Evolutionary conservation across 345 rosid species (phyloP).

Genomic region (Salix exigua): DNA sequence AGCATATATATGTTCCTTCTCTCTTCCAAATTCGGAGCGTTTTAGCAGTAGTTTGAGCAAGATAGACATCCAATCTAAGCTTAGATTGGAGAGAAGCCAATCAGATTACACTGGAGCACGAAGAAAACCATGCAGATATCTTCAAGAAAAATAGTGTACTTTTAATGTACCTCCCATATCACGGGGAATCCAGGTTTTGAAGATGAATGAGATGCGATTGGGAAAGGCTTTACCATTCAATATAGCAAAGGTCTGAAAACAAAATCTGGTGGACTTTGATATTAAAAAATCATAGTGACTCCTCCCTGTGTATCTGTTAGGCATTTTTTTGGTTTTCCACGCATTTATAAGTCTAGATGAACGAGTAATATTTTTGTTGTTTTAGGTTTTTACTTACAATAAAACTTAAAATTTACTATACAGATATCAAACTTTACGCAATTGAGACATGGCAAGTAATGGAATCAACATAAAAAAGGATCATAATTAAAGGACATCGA

Average conservation of each 20-base stretch:
- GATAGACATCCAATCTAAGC: neutral
- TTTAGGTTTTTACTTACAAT: too few relatives aligned
- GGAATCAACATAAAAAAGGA: neutral
- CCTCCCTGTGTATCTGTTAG: neutral
- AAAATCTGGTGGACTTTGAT: neutral
- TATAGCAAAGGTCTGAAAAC: neutral
- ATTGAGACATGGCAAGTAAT: neutral
- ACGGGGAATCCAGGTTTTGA: neutral
- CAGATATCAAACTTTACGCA: neutral
- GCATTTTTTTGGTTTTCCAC: too few relatives aligned
- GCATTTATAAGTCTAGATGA: too few relatives aligned
- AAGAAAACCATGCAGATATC: neutral
- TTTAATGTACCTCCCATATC: neutral
- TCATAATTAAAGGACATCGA: neutral
- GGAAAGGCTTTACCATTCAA: neutral
- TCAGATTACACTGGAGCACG: neutral
- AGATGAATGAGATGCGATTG: neutral
- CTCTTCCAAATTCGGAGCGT: neutral
- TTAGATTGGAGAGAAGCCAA: neutral
- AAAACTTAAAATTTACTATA: rapidly evolving
- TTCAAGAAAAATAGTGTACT: neutral
- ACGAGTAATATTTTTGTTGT: too few relatives aligned
- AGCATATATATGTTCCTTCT: neutral
- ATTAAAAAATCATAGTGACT: neutral
- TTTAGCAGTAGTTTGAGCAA: neutral